Base-by-base conservation (phyloP, 345 rosid species). In the Boechera divaricarpa region DNA sequence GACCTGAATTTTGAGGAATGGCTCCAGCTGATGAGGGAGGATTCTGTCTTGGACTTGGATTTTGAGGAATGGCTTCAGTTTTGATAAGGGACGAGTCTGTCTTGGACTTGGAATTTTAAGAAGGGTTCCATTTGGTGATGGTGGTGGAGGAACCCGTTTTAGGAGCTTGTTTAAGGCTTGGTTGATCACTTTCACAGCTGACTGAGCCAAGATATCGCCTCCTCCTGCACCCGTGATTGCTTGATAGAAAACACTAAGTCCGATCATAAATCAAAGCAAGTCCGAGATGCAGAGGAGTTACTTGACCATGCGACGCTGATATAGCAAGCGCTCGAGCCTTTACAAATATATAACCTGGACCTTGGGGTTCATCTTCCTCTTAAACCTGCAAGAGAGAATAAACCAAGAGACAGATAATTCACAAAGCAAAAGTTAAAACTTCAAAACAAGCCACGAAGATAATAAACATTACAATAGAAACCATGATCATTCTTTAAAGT, bases 281-380 rank as follows among this genome's bases (percentile, higher is more conserved):
- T 0, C 94, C 96, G 42, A 91, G 85, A 56, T 93, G 98, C 12
- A 93, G 81, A 13, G 98, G 92, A 42, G 98, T 91, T 63, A 93
- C 67, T 64, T 93, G 96, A 2, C 90, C 91, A 57, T 93, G 98
- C 5, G 10, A 48, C 24, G 10, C 3, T 48, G 1, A 6, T 3
- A 16, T 0, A 26, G 53, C 53, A 48, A 6, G 24, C 9, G 10
- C 0, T 16, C 1, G 53, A 48, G 21, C 24, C 1, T 3, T 6
- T 16, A 10, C 4, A 16, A 49, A 26, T 49, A 49, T 16, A 49
- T 21, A 21, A 3, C 0, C 10, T 49, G 10, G 54, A 49, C 26
- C 4, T 16, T 49, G 26, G 10, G 0, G 54, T 21, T 21, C 24
- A 21, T 21, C 24, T 21, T 21, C 24, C 24, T 21, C 24, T 21